phyloP scores from a whole-genome alignment of 192 early-diverging fungal species.

The Backusella macrospora region DNA sequence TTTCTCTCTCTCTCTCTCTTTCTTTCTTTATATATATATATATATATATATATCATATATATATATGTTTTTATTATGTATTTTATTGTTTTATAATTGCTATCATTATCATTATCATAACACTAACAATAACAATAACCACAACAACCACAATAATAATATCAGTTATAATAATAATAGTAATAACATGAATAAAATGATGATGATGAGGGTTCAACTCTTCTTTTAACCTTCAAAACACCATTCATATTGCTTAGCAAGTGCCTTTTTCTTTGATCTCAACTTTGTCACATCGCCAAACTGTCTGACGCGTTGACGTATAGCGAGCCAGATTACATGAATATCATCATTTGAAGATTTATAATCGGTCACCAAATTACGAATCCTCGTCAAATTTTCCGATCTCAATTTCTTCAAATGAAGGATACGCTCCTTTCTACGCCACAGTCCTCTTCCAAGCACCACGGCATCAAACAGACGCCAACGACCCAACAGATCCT shows the following conservation, averaged over 20 bases:
- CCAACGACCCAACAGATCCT: conserved; percentile 43
- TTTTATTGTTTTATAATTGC: too few relatives aligned
- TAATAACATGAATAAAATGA: neutral
- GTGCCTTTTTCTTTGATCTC: neutral
- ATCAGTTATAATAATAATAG: too few relatives aligned
- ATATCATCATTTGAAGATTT: conserved; percentile 25
- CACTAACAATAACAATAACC: too few relatives aligned
- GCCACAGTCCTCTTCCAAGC: conserved; percentile 45
- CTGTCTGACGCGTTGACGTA: conserved; percentile 25
- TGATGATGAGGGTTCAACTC: too few relatives aligned
- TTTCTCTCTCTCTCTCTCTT: too few relatives aligned
- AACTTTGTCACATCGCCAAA: conserved; percentile 25
- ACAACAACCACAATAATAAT: too few relatives aligned
- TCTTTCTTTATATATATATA: too few relatives aligned
- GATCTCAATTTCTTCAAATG: conserved; percentile 35
- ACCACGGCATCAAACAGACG: conserved; percentile 46
- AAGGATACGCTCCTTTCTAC: conserved; percentile 33
- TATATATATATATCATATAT: too few relatives aligned
- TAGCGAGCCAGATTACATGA: conserved; percentile 26
- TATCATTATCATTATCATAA: too few relatives aligned
- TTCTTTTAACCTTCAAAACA: conserved; percentile 32
- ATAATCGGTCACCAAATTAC: conserved; percentile 23
- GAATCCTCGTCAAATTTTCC: conserved; percentile 16
- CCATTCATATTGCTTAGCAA: conserved; percentile 39
- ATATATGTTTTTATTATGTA: too few relatives aligned